Base-by-base conservation (phyloP, 257 asterid species). In the Thymus mandschuricus region DNA sequence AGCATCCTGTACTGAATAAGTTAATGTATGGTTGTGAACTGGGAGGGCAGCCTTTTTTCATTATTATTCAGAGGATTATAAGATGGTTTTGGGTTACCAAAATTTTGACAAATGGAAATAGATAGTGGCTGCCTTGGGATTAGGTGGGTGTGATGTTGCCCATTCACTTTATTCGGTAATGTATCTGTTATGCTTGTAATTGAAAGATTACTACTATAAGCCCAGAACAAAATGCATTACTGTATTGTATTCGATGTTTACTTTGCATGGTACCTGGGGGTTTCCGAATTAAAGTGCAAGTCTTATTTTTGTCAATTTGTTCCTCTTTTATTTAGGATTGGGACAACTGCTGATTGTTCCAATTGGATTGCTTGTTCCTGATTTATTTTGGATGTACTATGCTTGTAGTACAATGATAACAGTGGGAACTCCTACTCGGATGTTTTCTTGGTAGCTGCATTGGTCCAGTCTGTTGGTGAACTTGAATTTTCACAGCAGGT, bases 401-500 rank as follows among this genome's bases (percentile, higher is more conserved):
- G 68, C 78, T 49, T 77, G 78, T 63, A 95, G 99, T 95, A 89
- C 85, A 95, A 95, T 71, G 99, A 95, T 74, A 95, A 95, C 79
- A 88, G 86, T 79, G 99, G 99, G 61, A 95, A 95, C 76, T 69
- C 90, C 64, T 95, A 86, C 81, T 92, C 98, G 48, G 99, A 95
- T 81, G 96, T 95, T 74, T 95, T 84, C 82, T 92, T 96, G 98
- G 89, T 95, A 67, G 95, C 98, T 77, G 89, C 98, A 41, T 75
- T 95, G 84, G 88, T 95, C 74, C 93, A 83, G 83, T 87, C 99
- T 49, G 85, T 92, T 71, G 99, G 99, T 40, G 99, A 95, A 79
- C 95, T 95, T 79, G 97, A 89, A 85, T 95, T 91, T 75, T 94
- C 96, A 66, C 96, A 82, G 77, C 96, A 92, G 99, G 99, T 95